phyloP scores from a whole-genome alignment of 768 basidiomycete species.

The Podaxis sp. region DNA sequence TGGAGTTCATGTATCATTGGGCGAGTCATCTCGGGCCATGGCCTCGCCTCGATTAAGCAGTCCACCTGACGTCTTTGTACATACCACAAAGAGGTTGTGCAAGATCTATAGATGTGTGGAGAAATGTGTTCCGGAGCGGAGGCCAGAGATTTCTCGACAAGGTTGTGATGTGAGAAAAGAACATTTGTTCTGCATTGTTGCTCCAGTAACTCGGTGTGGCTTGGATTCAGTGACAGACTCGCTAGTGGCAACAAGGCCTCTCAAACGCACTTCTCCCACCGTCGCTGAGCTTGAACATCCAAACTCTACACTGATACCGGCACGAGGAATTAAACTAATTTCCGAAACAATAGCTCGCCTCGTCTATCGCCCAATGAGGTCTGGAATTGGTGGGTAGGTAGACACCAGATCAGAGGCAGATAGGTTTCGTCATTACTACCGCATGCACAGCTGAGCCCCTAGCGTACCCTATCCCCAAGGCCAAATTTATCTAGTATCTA shows the following conservation, averaged over 20 bases:
- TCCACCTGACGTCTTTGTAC: slow-evolving; percentile 1
- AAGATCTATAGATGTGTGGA: background rate
- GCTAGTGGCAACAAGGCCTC: background rate
- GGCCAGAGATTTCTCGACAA: background rate
- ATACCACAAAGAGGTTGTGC: background rate
- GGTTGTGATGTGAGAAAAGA: background rate
- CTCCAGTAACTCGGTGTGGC: background rate
- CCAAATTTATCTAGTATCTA: background rate
- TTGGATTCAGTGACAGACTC: background rate
- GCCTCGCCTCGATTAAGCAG: slow-evolving; percentile 3
- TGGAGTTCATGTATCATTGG: background rate
- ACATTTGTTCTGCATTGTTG: background rate
- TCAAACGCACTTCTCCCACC: slow-evolving; percentile 1
- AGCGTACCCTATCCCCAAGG: background rate
- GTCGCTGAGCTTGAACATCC: background rate
- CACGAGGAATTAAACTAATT: slow-evolving; percentile 6
- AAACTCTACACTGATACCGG: background rate
- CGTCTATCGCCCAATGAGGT: background rate
- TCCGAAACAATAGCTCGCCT: background rate
- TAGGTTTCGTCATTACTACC: background rate
- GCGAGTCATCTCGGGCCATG: slow-evolving; percentile 3
- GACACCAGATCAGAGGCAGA: background rate
- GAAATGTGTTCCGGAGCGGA: background rate
- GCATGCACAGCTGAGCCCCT: background rate
- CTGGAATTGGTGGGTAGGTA: background rate